Base-by-base conservation (phyloP, 2,329 filamentous ascomycete genomes). In the Dichotomopilus funicola region DNA sequence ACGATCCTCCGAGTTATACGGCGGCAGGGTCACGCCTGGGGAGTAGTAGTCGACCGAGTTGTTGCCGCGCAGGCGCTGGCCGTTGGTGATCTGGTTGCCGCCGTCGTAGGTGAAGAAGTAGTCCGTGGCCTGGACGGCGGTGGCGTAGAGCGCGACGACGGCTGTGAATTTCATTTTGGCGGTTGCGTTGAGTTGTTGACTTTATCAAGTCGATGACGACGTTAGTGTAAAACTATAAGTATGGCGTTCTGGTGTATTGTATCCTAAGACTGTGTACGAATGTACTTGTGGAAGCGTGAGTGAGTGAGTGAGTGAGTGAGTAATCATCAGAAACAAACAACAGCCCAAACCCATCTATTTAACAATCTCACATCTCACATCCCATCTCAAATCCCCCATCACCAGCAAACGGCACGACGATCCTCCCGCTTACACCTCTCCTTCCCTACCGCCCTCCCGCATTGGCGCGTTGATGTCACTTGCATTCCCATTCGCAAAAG, bases 11-110 rank as follows among this genome's bases (percentile, higher is more conserved):
- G 51, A 56, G 51, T 59, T 63, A 49, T 61, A 47, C 1, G 61
- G 61, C 1, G 59, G 34, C 1, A 33, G 52, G 10, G 57, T 54
- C 5, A 58, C 58, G 13, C 59, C 59, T 4, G 61, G 61, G 2
- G 58, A 58, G 48, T 47, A 40, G 19, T 52, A 50, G n/a, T 45
- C 5, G 53, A 44, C 48, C 0, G 61, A 58, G 48, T n/a, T 51
- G 58, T 63, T 63, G n/a, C 13, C 7, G 43, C 61, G 61, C 34
- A 63, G 59, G 31, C 61, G 59, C 31, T 59, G 40, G 46, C 35
- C 33, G 54, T 56, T 40, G 44, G 53, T 54, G 48, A 55, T 13
- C 42, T 37, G 34, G 38, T 40, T 38, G 55, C 51, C 56, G 52
- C 55, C 55, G 36, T 52, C n/a, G 51, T 49, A 54, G 49, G 40